Evolutionary conservation across 192 early-diverging fungal genomes (phyloP).

Genomic region (Hyaloraphidium curvatum): DNA sequence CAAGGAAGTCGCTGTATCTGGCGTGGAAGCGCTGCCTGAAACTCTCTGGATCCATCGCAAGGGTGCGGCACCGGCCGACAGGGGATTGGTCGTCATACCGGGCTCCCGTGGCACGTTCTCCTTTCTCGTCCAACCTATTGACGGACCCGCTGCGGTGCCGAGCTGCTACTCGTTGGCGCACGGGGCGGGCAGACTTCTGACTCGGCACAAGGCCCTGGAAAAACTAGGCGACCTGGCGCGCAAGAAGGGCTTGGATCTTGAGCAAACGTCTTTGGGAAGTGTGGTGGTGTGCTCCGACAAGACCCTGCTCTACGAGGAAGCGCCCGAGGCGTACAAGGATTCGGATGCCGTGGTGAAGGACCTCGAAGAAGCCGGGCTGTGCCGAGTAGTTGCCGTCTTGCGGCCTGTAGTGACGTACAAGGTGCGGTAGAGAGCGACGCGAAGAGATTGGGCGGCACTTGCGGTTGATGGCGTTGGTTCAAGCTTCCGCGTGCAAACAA

Average conservation of each 20-base stretch:
- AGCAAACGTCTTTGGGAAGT: constrained; percentile 21
- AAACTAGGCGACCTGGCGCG: constrained; percentile 12
- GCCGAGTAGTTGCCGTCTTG: constrained; percentile 26
- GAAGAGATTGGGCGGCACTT: too few species aligned
- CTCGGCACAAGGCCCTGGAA: constrained; percentile 22
- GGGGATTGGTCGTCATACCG: constrained; percentile 32
- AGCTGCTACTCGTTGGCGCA: constrained; percentile 36
- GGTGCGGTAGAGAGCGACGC: too few species aligned
- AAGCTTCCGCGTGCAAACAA: too few species aligned
- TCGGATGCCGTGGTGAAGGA: constrained; percentile 30
- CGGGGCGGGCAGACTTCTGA: constrained; percentile 29
- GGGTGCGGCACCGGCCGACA: constrained; percentile 33
- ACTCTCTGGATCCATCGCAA: constrained; percentile 32
- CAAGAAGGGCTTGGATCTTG: constrained; percentile 10
- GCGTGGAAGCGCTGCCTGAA: too few species aligned
- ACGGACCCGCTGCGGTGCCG: constrained; percentile 14
- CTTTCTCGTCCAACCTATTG: constrained; percentile 29
- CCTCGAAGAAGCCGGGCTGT: constrained; percentile 20
- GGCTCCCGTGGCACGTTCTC: constrained; percentile 33
- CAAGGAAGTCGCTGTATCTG: too few species aligned
- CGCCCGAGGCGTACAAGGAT: constrained; percentile 38
- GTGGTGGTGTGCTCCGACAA: constrained; percentile 34
- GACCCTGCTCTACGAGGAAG: constrained; percentile 31
- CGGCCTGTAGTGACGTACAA: constrained; percentile 38
- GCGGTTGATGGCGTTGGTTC: too few species aligned